phyloP scores from a whole-genome alignment of 78 protist species.

The Guillardia theta region DNA sequence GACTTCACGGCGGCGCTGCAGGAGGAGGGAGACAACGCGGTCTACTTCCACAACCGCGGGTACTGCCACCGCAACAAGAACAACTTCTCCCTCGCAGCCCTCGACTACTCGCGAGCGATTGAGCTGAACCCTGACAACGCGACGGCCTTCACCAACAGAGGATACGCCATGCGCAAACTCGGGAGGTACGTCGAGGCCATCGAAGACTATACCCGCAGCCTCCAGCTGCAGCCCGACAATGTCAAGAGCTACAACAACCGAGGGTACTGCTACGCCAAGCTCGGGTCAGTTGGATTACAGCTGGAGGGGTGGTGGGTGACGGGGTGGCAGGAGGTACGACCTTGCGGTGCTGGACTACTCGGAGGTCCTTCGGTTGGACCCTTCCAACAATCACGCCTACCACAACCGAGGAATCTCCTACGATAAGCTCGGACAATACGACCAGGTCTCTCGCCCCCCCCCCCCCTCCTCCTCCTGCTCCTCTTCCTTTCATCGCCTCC shows the following conservation, averaged over 20 bases:
- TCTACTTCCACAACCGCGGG: conserved; percentile 69
- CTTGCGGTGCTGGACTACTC: conserved; percentile 55
- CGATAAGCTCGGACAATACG: conserved; percentile 42
- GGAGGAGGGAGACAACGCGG: conserved; percentile 41
- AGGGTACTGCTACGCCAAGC: conserved; percentile 57
- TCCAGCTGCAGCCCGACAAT: conserved; percentile 36
- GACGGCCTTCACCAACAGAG: conserved; percentile 62
- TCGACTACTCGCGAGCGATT: conserved; percentile 55
- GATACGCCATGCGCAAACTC: conserved; percentile 49
- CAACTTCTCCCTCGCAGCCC: conserved; percentile 24
- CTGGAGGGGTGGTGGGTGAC: neutral
- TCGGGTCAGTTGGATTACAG: neutral
- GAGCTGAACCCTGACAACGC: conserved; percentile 43
- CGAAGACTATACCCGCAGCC: conserved; percentile 46
- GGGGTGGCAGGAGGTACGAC: too few relatives aligned
- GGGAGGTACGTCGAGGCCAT: conserved; percentile 50
- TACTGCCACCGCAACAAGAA: conserved; percentile 47
- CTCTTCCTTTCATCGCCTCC: neutral
- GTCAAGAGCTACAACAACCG: conserved; percentile 62
- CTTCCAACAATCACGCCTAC: conserved; percentile 50
- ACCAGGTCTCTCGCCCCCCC: conserved; percentile 8
- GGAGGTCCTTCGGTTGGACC: conserved; percentile 51
- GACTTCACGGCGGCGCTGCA: conserved; percentile 67
- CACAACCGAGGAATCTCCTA: conserved; percentile 66
- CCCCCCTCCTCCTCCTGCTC: neutral